A percentile compares a stretch with the other conserved stretches of the same genome.
phyloP scores from a whole-genome alignment of 768 basidiomycete genomes.

The Tricholoma sp. region DNA sequence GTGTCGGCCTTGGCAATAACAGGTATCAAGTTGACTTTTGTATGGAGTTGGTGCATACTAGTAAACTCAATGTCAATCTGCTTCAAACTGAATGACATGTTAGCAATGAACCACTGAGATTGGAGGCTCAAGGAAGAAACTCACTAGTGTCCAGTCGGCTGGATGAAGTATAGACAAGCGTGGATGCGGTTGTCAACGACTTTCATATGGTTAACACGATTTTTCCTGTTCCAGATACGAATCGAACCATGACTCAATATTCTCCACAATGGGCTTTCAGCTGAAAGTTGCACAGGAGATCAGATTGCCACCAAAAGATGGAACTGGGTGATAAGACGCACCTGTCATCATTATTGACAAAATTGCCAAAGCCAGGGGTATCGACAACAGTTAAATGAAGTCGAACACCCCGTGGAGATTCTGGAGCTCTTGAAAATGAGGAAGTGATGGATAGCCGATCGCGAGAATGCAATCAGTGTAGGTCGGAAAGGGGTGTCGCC shows the following conservation, averaged over 20 bases:
- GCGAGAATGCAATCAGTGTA: too few relatives aligned
- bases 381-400: constrained; percentile 97
- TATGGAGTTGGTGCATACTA: constrained; percentile 96
- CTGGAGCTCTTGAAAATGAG: too few relatives aligned
- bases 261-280: constrained; percentile 98
- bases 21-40: constrained; percentile 97
- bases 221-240: constrained; percentile 98
- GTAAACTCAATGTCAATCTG: constrained; percentile 99
- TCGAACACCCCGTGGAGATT: too few relatives aligned
- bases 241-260: constrained; percentile 97
- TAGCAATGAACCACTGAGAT: background rate
- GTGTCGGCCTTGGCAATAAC: constrained; percentile 99
- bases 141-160: constrained; percentile 97
- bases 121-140: constrained; percentile 25
- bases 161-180: constrained; percentile 98
- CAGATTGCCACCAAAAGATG: constrained; percentile 11
- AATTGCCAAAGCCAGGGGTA: constrained; percentile 98
- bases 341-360: constrained; percentile 99
- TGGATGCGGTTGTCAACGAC: constrained; percentile 96
- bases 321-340: constrained; percentile 27
- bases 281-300: constrained; percentile 35
- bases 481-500: too few relatives aligned
- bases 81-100: constrained; percentile 63
- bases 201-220: constrained; percentile 91
- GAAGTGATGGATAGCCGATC: too few relatives aligned